phyloP scores from a whole-genome alignment of 1,139 yeast genomes.

The Pichia sp. region DNA sequence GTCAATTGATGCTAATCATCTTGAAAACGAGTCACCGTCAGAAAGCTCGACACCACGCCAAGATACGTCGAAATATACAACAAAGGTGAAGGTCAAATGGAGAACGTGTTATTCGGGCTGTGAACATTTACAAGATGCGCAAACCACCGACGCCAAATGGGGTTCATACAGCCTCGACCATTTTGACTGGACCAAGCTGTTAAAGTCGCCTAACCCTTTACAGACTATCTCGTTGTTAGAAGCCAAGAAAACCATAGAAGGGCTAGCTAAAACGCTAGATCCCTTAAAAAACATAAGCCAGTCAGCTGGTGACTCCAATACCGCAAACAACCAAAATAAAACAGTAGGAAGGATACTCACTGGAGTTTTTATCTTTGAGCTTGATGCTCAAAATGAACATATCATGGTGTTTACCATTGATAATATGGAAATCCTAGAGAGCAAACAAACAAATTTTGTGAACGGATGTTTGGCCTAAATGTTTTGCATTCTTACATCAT shows the following conservation, averaged over 20 bases:
- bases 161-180: slow-evolving; percentile 37
- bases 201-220: slow-evolving; percentile 19
- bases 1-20: slow-evolving; percentile 27
- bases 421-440: slow-evolving; percentile 62
- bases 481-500: too few species aligned
- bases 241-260: slow-evolving; percentile 16
- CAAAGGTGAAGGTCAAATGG: slow-evolving; percentile 60
- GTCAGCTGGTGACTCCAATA: not conserved
- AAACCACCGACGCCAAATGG: slow-evolving; percentile 24
- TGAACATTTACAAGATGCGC: slow-evolving; percentile 35
- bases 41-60: slow-evolving; percentile 9
- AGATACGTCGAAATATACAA: slow-evolving; percentile 40
- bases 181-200: slow-evolving; percentile 20
- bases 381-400: slow-evolving; percentile 52
- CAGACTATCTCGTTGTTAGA: slow-evolving; percentile 14
- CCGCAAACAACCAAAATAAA: not conserved
- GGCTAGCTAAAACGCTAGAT: slow-evolving; percentile 13
- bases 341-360: slow-evolving; percentile 47
- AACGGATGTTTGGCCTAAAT: slow-evolving; percentile 21
- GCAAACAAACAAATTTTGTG: slow-evolving; percentile 26
- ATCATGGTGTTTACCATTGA: slow-evolving; percentile 74
- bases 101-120: slow-evolving; percentile 55
- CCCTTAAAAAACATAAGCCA: not conserved
- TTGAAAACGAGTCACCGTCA: slow-evolving; percentile 13
- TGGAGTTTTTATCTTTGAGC: slow-evolving; percentile 76